Percentiles rank a stretch among this genome's conserved stretches.
These are phyloP conservation scores for Mycena sp. DNA, from an alignment of 1,284 basidiomycete species.

Conservation along the genomic window DNA sequence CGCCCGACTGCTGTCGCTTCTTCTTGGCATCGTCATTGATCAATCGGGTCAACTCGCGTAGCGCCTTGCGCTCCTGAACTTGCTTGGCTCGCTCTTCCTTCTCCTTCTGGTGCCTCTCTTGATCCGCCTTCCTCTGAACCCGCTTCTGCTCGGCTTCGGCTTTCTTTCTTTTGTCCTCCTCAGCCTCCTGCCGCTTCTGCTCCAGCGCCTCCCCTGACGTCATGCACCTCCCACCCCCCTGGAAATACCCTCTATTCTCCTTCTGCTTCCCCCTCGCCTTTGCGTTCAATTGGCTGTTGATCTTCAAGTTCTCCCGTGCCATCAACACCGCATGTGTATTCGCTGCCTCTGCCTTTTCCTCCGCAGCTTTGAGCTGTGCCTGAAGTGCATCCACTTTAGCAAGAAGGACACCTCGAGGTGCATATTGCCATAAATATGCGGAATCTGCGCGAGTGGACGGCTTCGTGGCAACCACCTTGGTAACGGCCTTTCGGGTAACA, in stretches of 20 bases:
- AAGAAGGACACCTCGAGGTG: too few species aligned
- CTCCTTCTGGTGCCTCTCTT: neutral
- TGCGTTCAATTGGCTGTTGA: neutral
- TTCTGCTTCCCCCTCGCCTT: neutral
- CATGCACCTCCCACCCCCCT: neutral
- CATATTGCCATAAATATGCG: too few species aligned
- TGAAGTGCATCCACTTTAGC: too few species aligned
- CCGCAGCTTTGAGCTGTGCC: too few species aligned
- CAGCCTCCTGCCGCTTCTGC: neutral
- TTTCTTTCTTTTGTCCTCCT: neutral
- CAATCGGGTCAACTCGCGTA: neutral
- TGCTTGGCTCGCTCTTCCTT: conserved; percentile 4
- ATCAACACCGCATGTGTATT: too few species aligned
- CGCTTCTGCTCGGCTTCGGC: neutral
- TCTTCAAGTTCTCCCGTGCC: too few species aligned
- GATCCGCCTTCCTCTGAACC: conserved; percentile 1
- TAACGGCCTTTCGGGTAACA: too few species aligned
- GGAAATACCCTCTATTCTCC: neutral
- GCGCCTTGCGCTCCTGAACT: neutral
- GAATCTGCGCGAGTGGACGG: too few species aligned
- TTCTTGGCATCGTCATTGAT: neutral
- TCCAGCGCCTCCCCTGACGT: neutral
- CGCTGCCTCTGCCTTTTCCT: too few species aligned
- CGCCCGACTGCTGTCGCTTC: neutral
- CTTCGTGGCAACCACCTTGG: too few species aligned